Percentiles rank a stretch among this genome's conserved stretches.
phyloP scores from a whole-genome alignment of 2,329 filamentous ascomycete genomes.

The Rutstroemia sp. region DNA sequence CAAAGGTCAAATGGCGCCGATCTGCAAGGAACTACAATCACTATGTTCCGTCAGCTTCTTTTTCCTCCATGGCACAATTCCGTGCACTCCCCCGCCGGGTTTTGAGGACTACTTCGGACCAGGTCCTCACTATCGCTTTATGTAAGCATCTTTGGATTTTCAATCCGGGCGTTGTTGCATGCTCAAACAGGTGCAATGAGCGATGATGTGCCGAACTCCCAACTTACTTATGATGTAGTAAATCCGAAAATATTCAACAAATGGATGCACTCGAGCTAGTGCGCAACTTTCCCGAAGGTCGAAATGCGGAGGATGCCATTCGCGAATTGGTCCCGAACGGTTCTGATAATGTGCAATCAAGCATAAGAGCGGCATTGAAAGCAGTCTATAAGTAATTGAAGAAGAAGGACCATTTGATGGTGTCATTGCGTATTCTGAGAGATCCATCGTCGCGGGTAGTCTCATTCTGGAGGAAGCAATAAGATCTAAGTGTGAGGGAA shows the following conservation, averaged over 20 bases:
- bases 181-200: too few relatives aligned
- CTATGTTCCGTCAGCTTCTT: slow-evolving; percentile 40
- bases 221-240: slow-evolving; percentile 9
- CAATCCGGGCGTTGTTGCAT: too few relatives aligned
- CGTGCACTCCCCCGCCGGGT: slow-evolving; percentile 40
- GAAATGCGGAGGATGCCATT: slow-evolving; percentile 20
- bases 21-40: slow-evolving; percentile 39
- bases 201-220: too few relatives aligned
- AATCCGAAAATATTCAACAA: slow-evolving; percentile 34
- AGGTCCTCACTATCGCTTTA: slow-evolving; percentile 37
- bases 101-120: slow-evolving; percentile 43
- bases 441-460: slow-evolving; percentile 30
- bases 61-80: slow-evolving; percentile 44
- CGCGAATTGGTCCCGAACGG: slow-evolving; percentile 18
- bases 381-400: neutral
- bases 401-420: neutral
- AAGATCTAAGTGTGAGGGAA: slow-evolving; percentile 31
- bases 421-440: neutral
- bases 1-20: slow-evolving; percentile 23
- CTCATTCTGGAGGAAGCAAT: slow-evolving; percentile 44
- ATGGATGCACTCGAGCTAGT: slow-evolving; percentile 21
- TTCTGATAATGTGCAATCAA: slow-evolving; percentile 6
- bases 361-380: neutral
- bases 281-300: slow-evolving; percentile 20
- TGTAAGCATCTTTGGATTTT: slow-evolving; percentile 19